Conservation (phyloP, 345 rosid species). For the Atalantia buxifolia region DNA sequence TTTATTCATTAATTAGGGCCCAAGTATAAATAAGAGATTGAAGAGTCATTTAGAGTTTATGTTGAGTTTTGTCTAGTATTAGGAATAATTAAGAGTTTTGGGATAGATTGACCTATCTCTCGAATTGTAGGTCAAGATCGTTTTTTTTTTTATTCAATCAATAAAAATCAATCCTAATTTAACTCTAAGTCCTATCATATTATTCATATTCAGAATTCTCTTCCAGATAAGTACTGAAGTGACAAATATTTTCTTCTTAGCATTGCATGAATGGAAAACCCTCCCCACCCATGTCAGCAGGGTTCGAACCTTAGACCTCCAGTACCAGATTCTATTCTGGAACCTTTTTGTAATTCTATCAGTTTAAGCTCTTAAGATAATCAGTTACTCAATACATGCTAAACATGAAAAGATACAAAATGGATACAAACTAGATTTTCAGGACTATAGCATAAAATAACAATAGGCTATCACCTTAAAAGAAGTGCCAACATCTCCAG, state of each 20-base stretch:
- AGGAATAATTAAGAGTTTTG: too few species aligned
- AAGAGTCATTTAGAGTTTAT: too few species aligned
- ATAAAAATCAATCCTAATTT: too few species aligned
- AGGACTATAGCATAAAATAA: slow-evolving; percentile 7
- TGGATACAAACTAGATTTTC: not conserved
- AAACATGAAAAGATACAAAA: not conserved
- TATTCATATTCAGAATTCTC: not conserved
- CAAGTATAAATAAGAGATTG: too few species aligned
- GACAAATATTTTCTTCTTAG: not conserved
- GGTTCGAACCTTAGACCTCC: not conserved
- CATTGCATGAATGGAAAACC: not conserved
- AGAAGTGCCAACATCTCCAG: slow-evolving; percentile 32
- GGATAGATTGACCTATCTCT: too few species aligned
- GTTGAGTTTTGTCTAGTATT: too few species aligned
- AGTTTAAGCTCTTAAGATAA: not conserved
- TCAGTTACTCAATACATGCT: not conserved
- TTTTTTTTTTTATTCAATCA: too few species aligned
- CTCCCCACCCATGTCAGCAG: not conserved
- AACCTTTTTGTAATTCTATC: too few species aligned
- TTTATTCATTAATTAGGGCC: too few species aligned
- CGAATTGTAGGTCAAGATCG: too few species aligned
- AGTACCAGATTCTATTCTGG: not conserved
- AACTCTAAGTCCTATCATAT: too few species aligned
- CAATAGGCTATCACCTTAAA: slow-evolving; percentile 48
- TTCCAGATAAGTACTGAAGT: not conserved